Evolutionary conservation across 164 flowering plant species (phyloP), one percentile per base, ranked within the genome.

Genomic region (Chloranthus sessilifolius): DNA sequence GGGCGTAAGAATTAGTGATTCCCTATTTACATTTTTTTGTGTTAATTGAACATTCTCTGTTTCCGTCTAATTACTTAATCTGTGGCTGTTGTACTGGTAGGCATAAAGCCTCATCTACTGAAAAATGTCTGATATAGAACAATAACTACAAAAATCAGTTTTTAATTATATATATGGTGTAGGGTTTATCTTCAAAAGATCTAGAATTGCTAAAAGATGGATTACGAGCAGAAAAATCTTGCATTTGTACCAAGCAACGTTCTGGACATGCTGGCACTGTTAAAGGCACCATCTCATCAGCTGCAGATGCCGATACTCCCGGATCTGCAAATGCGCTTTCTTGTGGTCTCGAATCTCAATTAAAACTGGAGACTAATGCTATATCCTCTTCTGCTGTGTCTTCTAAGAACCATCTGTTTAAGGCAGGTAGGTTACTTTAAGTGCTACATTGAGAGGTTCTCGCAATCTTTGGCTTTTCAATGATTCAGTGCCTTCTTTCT

Each of bases 141-240:
- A n/a, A n/a, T n/a, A n/a, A n/a, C n/a, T n/a, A n/a, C n/a, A n/a
- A n/a, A n/a, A n/a, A n/a, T n/a, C n/a, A n/a, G n/a, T n/a, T n/a
- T n/a, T n/a, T n/a, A n/a, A n/a, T n/a, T n/a, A n/a, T n/a, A n/a
- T n/a, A 33, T 52, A 35, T 60, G 12, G 28, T 71, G 46, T 42
- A 87, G 95, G 77, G 79, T 55, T 65, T 81, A 47, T 68, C 91
- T 42, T 67, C 79, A 5, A 88, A 85, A 72, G 95, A 85, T 61
- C 71, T 83, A 24, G 92, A 83, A 63, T 52, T 61, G 38, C 56
- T 68, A 52, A 85, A 78, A 58, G 86, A 80, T 55, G 86, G 80
- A 49, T 9, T 28, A 33, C 63, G 41, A 67, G 62, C 72, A 15
- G 85, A 85, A 26, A 88, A 80, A 65, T 64, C 69, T 28, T 53